A percentile compares a stretch with the other conserved stretches of the same genome.
These are phyloP conservation scores for Aspergillus eucalypticola DNA, from an alignment of 2,329 filamentous ascomycete species.

Conservation along the genomic window DNA sequence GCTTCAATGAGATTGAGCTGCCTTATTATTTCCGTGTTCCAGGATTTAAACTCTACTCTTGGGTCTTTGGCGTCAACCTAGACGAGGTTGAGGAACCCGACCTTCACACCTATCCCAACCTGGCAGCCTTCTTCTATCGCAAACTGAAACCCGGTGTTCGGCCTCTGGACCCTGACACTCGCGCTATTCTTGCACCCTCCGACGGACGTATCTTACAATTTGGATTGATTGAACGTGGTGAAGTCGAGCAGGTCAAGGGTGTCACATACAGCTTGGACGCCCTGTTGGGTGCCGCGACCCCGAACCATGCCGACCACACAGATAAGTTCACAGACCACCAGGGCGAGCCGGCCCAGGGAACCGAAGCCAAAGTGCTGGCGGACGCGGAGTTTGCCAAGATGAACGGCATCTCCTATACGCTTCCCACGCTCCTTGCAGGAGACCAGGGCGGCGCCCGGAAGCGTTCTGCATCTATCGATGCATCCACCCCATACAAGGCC, in stretches of 20 bases:
- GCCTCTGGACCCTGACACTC: constrained; percentile 77
- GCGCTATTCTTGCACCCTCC: constrained; percentile 80
- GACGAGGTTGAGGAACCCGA: constrained; percentile 86
- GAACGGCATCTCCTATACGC: constrained; percentile 93
- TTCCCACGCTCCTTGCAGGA: constrained; percentile 84
- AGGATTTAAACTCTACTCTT: constrained; percentile 89
- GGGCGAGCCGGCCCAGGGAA: constrained; percentile 39
- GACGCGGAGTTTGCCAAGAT: constrained; percentile 92
- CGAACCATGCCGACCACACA: constrained; percentile 40
- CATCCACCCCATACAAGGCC: constrained; percentile 66
- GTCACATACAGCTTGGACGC: constrained; percentile 97
- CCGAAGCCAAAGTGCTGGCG: constrained; percentile 67
- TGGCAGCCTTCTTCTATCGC: constrained; percentile 96
- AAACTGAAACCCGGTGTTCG: constrained; percentile 85
- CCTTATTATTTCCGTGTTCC: constrained; percentile 85
- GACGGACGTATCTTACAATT: constrained; percentile 92
- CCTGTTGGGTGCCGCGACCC: constrained; percentile 69
- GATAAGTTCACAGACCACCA: constrained; percentile 37
- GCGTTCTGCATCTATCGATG: constrained; percentile 64
- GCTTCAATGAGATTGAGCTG: constrained; percentile 85
- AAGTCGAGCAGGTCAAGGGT: constrained; percentile 98
- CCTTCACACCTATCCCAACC: constrained; percentile 84
- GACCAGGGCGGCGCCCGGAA: constrained; percentile 46
- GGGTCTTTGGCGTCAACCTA: constrained; percentile 86
- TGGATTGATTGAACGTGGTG: constrained; percentile 85